Evolutionary conservation across 2,329 filamentous ascomycete species (phyloP), one percentile per base, ranked within the genome.

Genomic region (Claviceps spartinae): DNA sequence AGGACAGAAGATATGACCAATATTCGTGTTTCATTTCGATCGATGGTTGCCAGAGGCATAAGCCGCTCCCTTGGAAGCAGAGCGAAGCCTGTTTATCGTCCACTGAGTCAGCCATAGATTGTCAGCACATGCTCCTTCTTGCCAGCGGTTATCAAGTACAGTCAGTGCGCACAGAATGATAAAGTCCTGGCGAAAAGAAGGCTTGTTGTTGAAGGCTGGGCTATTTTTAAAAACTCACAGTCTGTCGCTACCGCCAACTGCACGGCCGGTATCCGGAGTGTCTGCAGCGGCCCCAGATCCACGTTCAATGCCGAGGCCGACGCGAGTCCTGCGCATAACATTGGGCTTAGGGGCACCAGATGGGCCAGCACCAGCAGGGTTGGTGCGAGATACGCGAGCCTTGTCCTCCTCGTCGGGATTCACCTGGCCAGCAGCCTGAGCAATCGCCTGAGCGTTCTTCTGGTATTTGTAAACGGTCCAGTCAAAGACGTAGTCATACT

Each of bases 381-480:
- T 79, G 61, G 82, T 80, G 64, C 82, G 81, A 63, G 77, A 78
- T 66, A 82, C 82, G 60, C 81, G 81, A 59, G 78, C 76, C 72
- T 90, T 88, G 64, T 93, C 87, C 18, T 89, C 85, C 42, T 82
- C 82, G 59, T 89, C 85, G 60, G 79, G 81, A 69, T 79, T 76
- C 54, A 72, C 72, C 64, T 81, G 75, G 60, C 78, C 83, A 59
- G 82, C 83, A 61, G 86, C 86, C 69, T 91, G 85, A 61, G 88
- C 87, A 69, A 95, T 95, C 65, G 53, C 89, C 74, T 94, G 88
- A 52, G 90, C 90, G 63, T 96, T 97, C 84, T 96, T 96, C 81
- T 96, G 90, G 78, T 97, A 96, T 78, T 97, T 97, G 82, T 96
- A 97, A 64, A 97, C 93, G 55, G 93, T 98, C 93, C 93, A 98